Conservation (phyloP, 345 rosid species). For the Corchorus capsularis region DNA sequence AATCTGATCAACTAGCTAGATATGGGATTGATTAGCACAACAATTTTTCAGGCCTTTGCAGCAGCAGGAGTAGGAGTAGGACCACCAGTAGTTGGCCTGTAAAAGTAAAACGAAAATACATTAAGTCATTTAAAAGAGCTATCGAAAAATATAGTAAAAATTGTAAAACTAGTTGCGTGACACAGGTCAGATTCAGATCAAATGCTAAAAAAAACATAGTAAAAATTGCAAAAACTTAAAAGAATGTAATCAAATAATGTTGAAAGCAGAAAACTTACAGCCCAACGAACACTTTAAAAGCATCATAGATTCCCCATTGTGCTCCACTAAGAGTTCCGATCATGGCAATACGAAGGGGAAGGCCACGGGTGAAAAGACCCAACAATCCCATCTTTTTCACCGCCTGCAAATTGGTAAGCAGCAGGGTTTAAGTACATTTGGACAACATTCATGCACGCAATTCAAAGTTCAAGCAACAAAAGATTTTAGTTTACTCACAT, state of each 20-base stretch:
- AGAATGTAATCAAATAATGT: background rate
- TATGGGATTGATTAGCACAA: background rate
- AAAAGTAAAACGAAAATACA: slow-evolving; percentile 17
- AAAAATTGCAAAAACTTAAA: background rate
- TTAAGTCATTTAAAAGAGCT: background rate
- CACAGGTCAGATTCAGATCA: too few species aligned
- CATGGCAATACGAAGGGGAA: slow-evolving; percentile 94
- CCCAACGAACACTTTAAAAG: slow-evolving; percentile 89
- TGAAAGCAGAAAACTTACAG: slow-evolving; percentile 57
- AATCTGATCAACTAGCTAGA: background rate
- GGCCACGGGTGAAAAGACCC: slow-evolving; percentile 92
- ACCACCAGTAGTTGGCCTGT: slow-evolving; percentile 71
- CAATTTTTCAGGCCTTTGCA: slow-evolving; percentile 32
- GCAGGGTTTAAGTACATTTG: background rate
- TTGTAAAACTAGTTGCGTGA: too few species aligned
- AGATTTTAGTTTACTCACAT: slow-evolving; percentile 51
- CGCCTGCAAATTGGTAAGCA: slow-evolving; percentile 52
- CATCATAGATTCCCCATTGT: slow-evolving; percentile 93
- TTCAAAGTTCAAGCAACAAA: background rate
- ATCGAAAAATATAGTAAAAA: background rate
- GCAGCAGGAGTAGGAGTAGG: slow-evolving; percentile 26
- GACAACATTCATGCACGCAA: background rate
- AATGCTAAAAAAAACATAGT: too few species aligned
- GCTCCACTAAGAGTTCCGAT: slow-evolving; percentile 94
- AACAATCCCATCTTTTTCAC: slow-evolving; percentile 65